Conservation (phyloP, 768 basidiomycete genomes). For the Galerina sulciceps region DNA sequence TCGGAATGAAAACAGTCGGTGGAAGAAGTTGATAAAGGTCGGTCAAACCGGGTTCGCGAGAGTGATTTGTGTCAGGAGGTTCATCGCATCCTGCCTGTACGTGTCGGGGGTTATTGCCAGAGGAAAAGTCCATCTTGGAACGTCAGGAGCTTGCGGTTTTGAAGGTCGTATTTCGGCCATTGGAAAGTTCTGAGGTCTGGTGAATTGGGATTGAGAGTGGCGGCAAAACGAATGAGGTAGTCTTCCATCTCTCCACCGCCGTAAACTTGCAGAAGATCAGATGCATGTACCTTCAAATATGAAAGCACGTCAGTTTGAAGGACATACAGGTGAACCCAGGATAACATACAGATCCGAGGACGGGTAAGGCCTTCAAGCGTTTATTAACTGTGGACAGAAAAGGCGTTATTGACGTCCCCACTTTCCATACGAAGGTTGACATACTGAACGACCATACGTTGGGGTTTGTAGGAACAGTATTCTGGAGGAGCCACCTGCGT, state of each 20-base stretch:
- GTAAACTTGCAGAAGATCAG: slow-evolving; percentile 46
- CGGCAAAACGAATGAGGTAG: slow-evolving; percentile 48
- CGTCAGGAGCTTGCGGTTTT: slow-evolving; percentile 30
- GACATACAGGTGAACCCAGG: not conserved
- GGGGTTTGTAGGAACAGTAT: not conserved
- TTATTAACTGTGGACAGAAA: slow-evolving; percentile 40
- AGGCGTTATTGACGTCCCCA: not conserved
- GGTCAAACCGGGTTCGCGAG: slow-evolving; percentile 21
- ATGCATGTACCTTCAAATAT: slow-evolving; percentile 38
- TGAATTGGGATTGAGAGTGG: slow-evolving; percentile 26
- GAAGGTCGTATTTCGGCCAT: slow-evolving; percentile 27
- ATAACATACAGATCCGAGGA: slow-evolving; percentile 45
- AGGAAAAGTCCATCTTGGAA: slow-evolving; percentile 34
- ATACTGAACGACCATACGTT: no score
- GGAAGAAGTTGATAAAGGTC: not conserved
- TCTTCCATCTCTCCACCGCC: slow-evolving; percentile 44
- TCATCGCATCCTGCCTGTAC: slow-evolving; percentile 30
- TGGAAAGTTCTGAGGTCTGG: slow-evolving; percentile 10
- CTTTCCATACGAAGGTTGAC: not conserved
- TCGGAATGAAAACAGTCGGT: no score
- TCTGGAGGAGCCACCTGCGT: slow-evolving; percentile 47
- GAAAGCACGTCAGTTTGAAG: not conserved
- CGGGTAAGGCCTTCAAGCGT: slow-evolving; percentile 41
- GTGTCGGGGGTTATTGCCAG: slow-evolving; percentile 30
- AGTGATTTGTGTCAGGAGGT: slow-evolving; percentile 28